A percentile compares a stretch with the other conserved stretches of the same genome.
These are phyloP conservation scores for Nevesoporus exiguus DNA, from an alignment of 768 basidiomycete genomes.

Conservation along the genomic window DNA sequence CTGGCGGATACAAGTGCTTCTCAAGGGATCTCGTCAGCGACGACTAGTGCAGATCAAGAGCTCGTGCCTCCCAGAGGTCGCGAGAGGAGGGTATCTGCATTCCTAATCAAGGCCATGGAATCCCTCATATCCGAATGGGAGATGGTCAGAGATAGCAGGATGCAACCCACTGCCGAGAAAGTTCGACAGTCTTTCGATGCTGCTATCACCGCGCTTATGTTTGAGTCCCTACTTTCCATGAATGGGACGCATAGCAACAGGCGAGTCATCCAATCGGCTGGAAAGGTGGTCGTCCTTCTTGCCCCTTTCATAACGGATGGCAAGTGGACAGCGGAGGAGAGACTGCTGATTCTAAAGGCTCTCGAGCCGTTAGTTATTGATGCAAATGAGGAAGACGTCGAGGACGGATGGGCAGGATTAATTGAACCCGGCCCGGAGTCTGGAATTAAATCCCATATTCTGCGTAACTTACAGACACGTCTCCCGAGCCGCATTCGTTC, in stretches of 20 bases:
- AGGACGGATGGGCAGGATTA: slow-evolving; percentile 45
- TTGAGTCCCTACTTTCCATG: slow-evolving; percentile 60
- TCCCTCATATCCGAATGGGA: slow-evolving; percentile 49
- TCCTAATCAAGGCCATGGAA: slow-evolving; percentile 63
- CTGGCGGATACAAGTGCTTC: background rate
- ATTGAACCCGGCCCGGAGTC: slow-evolving; percentile 42
- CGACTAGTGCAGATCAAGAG: slow-evolving; percentile 24
- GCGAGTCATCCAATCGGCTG: slow-evolving; percentile 60
- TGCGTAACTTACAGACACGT: slow-evolving; percentile 35
- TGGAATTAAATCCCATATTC: slow-evolving; percentile 60
- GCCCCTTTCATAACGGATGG: slow-evolving; percentile 37
- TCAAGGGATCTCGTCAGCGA: slow-evolving; percentile 6
- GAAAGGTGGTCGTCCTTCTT: slow-evolving; percentile 47
- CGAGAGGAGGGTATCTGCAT: slow-evolving; percentile 60
- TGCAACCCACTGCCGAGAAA: slow-evolving; percentile 54
- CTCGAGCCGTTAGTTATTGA: slow-evolving; percentile 61
- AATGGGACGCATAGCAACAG: slow-evolving; percentile 64
- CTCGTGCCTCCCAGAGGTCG: slow-evolving; percentile 49
- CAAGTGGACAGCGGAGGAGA: slow-evolving; percentile 60
- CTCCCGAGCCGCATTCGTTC: slow-evolving; percentile 7
- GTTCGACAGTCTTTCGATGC: slow-evolving; percentile 69
- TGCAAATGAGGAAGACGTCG: slow-evolving; percentile 28
- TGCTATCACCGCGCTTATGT: slow-evolving; percentile 60
- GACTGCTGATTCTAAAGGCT: slow-evolving; percentile 58
- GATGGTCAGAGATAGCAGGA: slow-evolving; percentile 28